Evolutionary conservation across 1,139 yeast genomes (phyloP).

Genomic region (Yamadazyma jaroonii): DNA sequence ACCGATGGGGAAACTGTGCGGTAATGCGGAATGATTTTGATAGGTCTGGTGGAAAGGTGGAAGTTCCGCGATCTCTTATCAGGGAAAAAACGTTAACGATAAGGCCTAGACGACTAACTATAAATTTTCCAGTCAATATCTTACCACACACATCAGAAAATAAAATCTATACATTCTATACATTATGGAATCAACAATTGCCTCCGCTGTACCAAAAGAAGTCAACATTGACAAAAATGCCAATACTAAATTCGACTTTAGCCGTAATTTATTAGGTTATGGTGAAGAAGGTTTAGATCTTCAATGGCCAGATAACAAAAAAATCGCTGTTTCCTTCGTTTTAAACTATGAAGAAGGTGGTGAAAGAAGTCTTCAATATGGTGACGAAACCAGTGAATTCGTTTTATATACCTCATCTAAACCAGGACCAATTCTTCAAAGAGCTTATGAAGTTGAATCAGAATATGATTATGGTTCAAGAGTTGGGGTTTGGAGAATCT

Average conservation of each 20-base stretch:
- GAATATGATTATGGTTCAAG: conserved; percentile 32
- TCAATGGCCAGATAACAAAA: conserved; percentile 31
- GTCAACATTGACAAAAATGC: conserved; percentile 8
- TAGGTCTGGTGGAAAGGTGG: too few species aligned
- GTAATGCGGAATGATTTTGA: too few species aligned
- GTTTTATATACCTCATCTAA: conserved; percentile 18
- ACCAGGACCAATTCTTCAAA: conserved; percentile 15
- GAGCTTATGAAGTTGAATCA: conserved; percentile 20
- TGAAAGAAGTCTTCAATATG: conserved; percentile 28
- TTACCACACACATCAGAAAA: too few species aligned
- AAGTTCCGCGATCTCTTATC: too few species aligned
- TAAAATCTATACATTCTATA: background rate
- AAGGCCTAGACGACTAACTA: too few species aligned
- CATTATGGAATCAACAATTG: conserved; percentile 7
- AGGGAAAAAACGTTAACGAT: too few species aligned
- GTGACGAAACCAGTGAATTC: conserved; percentile 29
- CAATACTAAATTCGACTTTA: conserved; percentile 14
- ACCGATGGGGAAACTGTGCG: too few species aligned
- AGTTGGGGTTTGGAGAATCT: conserved; percentile 34
- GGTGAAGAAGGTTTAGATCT: conserved; percentile 29
- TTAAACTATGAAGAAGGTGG: conserved; percentile 37
- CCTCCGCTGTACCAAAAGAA: conserved; percentile 11
- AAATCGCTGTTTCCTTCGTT: conserved; percentile 30
- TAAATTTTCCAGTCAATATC: too few species aligned
- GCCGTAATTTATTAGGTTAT: conserved; percentile 31